A percentile compares a stretch with the other conserved stretches of the same genome.
These are phyloP conservation scores for Aureobasidium sp. DNA, from an alignment of 2,329 filamentous ascomycete genomes.

Conservation along the genomic window DNA sequence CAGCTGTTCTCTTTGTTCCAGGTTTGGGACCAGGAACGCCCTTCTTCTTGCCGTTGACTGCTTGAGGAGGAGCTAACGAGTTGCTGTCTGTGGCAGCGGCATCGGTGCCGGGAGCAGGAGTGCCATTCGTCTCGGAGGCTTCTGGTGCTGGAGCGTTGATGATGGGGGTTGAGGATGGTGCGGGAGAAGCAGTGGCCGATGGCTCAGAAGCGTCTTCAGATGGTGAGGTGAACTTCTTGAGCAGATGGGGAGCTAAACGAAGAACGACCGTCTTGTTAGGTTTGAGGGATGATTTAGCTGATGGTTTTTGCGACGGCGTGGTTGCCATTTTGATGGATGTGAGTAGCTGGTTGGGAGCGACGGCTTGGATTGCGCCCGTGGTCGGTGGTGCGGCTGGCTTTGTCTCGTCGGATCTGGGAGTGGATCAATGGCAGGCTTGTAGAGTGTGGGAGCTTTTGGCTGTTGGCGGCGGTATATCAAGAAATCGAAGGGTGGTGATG, in stretches of 20 bases:
- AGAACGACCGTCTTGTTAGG: constrained; percentile 23
- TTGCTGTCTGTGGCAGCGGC: constrained; percentile 28
- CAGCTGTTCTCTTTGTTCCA: constrained; percentile 50
- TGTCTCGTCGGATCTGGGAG: neutral
- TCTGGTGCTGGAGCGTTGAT: constrained; percentile 30
- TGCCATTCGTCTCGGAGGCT: constrained; percentile 33
- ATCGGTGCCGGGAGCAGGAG: constrained; percentile 25
- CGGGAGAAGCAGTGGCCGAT: constrained; percentile 24
- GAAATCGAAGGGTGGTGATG: constrained; percentile 5
- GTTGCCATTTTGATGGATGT: constrained; percentile 9
- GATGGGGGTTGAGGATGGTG: constrained; percentile 26
- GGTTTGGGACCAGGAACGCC: constrained; percentile 61
- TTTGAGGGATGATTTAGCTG: constrained; percentile 17
- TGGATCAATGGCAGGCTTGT: neutral
- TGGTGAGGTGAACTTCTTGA: constrained; percentile 23
- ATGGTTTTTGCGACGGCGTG: constrained; percentile 12
- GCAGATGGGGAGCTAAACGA: constrained; percentile 18
- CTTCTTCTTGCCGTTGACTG: constrained; percentile 60
- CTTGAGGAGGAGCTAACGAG: constrained; percentile 36
- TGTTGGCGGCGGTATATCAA: constrained; percentile 14
- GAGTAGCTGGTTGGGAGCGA: constrained; percentile 15
- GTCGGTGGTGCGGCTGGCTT: constrained; percentile 12
- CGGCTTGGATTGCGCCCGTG: constrained; percentile 15
- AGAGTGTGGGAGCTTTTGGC: constrained; percentile 14
- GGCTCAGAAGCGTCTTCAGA: constrained; percentile 25